Conservation (phyloP, 495 filamentous ascomycete genomes). For the Neurospora africana region DNA sequence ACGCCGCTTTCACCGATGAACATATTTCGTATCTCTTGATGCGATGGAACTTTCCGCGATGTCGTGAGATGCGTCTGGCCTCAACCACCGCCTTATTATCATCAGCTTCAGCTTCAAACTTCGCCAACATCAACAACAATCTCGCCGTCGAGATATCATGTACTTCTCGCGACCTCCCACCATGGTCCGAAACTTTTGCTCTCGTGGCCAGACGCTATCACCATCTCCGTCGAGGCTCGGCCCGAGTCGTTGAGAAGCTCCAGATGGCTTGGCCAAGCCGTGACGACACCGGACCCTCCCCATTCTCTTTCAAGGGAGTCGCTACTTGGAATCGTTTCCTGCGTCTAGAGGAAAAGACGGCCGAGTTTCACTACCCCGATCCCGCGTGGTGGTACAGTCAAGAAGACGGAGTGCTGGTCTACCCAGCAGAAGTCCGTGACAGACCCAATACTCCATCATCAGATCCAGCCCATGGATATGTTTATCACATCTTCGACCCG, state of each 20-base stretch:
- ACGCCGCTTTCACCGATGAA: slow-evolving; percentile 41
- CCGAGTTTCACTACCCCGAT: slow-evolving; percentile 40
- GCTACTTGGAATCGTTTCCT: slow-evolving; percentile 48
- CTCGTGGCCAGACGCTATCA: slow-evolving; percentile 47
- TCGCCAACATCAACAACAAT: slow-evolving; percentile 3
- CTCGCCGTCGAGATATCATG: slow-evolving; percentile 4
- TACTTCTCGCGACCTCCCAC: neutral
- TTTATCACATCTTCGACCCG: slow-evolving; percentile 46
- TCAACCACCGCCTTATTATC: slow-evolving; percentile 5
- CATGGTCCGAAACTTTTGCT: slow-evolving; percentile 40
- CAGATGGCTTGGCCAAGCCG: slow-evolving; percentile 13
- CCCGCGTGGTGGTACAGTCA: slow-evolving; percentile 49
- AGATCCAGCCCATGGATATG: slow-evolving; percentile 13
- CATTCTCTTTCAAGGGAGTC: slow-evolving; percentile 36
- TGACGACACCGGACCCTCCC: slow-evolving; percentile 12
- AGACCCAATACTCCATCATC: slow-evolving; percentile 17
- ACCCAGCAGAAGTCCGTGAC: slow-evolving; percentile 20
- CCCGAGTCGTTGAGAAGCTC: slow-evolving; percentile 40
- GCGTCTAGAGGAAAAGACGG: slow-evolving; percentile 31
- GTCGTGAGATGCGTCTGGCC: slow-evolving; percentile 40
- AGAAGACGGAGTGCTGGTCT: slow-evolving; percentile 47
- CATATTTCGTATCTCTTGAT: slow-evolving; percentile 36
- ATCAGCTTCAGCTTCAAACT: neutral
- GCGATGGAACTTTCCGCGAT: slow-evolving; percentile 43
- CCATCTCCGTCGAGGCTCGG: slow-evolving; percentile 39